Evolutionary conservation across 1,284 basidiomycete species (phyloP).

Genomic region (Naganishia sp.): DNA sequence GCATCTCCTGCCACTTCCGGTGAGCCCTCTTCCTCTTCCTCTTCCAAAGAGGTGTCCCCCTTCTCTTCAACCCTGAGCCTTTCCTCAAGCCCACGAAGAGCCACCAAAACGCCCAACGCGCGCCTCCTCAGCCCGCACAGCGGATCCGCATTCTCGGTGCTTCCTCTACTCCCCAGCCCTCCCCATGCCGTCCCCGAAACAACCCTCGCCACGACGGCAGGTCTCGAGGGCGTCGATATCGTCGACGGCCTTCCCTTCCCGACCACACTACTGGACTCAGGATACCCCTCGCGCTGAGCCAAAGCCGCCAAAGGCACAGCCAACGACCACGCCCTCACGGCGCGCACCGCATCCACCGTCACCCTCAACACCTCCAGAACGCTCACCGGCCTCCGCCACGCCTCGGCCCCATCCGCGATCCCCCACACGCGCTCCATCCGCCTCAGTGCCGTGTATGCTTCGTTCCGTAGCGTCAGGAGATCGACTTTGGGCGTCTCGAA

Average conservation of each 20-base stretch:
- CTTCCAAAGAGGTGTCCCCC: not conserved
- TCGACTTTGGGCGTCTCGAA: conserved; percentile 25
- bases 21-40: not conserved
- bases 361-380: conserved; percentile 31
- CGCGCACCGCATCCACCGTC: conserved; percentile 27
- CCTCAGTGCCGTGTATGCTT: conserved; percentile 6
- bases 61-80: conserved; percentile 35
- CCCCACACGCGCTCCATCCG: conserved; percentile 24
- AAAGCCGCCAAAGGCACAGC: conserved; percentile 23
- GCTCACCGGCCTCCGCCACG: not conserved
- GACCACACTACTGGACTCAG: not conserved
- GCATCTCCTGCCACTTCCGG: not conserved
- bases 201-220: conserved; percentile 16
- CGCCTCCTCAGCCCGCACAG: conserved; percentile 42
- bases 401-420: not conserved
- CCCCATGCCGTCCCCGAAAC: not conserved
- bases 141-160: conserved; percentile 34
- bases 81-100: conserved; percentile 48
- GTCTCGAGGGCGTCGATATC: conserved; percentile 34
- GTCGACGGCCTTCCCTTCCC: conserved; percentile 2
- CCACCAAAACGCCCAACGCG: conserved; percentile 48
- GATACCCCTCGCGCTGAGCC: not conserved
- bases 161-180: not conserved
- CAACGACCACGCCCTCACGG: conserved; percentile 30
- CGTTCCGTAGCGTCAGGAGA: conserved; percentile 4